These are phyloP conservation scores for Botrytis squamosa DNA, from an alignment of 2,329 filamentous ascomycete genomes.

Conservation along the genomic window DNA sequence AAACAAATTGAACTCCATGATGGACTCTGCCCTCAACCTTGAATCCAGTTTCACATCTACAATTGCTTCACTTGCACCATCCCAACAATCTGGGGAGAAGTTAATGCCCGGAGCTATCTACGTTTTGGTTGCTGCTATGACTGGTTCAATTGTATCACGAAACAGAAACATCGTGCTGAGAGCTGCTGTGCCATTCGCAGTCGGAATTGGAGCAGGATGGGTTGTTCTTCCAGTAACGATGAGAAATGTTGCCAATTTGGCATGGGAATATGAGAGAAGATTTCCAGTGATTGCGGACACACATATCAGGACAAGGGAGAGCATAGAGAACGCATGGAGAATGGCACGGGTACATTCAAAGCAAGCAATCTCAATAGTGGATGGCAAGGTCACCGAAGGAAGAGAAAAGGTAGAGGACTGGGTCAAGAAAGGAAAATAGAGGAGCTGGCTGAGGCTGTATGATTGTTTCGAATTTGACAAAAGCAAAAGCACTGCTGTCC, in stretches of 20 bases:
- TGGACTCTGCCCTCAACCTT: conserved; percentile 77
- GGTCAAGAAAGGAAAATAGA: conserved; percentile 74
- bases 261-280: conserved; percentile 90
- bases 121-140: conserved; percentile 91
- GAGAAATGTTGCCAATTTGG: conserved; percentile 79
- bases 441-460: not conserved
- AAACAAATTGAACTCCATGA: conserved; percentile 76
- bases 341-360: conserved; percentile 74
- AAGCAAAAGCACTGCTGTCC: not conserved
- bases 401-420: conserved; percentile 80
- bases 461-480: not conserved
- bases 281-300: conserved; percentile 80
- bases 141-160: conserved; percentile 84
- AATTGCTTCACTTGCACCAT: conserved; percentile 81
- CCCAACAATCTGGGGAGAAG: conserved; percentile 80
- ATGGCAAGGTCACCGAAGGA: conserved; percentile 75
- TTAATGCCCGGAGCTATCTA: conserved; percentile 89
- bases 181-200: conserved; percentile 69
- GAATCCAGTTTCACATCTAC: conserved; percentile 90
- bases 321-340: conserved; percentile 66
- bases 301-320: conserved; percentile 70
- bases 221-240: conserved; percentile 84
- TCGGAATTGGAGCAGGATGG: conserved; percentile 83
- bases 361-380: conserved; percentile 68
- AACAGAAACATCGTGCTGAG: conserved; percentile 85